Conservation (phyloP, 768 basidiomycete species). For the Galerina sulciceps region DNA sequence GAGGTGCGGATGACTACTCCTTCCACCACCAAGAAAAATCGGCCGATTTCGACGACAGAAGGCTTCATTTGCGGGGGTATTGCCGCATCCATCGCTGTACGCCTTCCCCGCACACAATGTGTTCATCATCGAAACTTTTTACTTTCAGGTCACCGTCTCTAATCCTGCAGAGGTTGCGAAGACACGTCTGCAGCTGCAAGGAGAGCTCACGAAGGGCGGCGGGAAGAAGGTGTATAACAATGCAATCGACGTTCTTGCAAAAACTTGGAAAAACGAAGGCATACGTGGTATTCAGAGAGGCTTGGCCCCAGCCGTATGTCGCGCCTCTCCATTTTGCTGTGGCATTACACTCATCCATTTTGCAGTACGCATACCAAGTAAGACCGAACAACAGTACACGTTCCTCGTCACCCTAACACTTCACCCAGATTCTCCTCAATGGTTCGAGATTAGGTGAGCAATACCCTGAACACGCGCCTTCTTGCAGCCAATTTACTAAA, state of each 20-base stretch:
- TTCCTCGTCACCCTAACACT: conserved; percentile 2
- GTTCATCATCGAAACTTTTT: neutral
- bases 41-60: conserved; percentile 67
- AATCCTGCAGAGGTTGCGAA: conserved; percentile 89
- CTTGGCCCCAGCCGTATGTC: conserved; percentile 76
- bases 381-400: conserved; percentile 25
- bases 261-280: conserved; percentile 91
- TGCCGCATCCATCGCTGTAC: conserved; percentile 89
- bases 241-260: conserved; percentile 82
- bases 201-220: conserved; percentile 83
- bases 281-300: conserved; percentile 93
- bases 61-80: conserved; percentile 89
- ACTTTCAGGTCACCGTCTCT: conserved; percentile 71
- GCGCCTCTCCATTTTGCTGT: conserved; percentile 29
- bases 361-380: conserved; percentile 90
- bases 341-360: neutral
- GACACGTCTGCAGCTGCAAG: conserved; percentile 94
- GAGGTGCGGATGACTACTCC: conserved; percentile 17
- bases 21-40: conserved; percentile 15
- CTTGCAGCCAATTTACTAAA: neutral
- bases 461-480: neutral
- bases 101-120: conserved; percentile 26
- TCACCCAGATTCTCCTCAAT: conserved; percentile 80
- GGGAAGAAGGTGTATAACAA: conserved; percentile 83
- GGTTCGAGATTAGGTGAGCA: conserved; percentile 82